Evolutionary conservation across 176 grass and related monocot genomes (phyloP).

Genomic region (Guadua angustifolia): DNA sequence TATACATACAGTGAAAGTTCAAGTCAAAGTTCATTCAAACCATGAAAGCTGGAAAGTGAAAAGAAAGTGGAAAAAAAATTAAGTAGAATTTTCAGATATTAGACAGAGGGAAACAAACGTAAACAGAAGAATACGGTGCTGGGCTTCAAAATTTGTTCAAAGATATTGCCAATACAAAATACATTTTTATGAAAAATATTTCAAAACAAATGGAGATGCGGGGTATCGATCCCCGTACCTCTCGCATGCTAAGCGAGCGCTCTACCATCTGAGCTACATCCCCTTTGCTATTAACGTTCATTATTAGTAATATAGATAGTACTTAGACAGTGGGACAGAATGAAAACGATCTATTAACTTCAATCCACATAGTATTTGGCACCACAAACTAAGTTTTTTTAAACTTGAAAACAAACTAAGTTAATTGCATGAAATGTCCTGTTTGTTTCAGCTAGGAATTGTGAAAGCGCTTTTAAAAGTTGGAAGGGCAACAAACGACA

Average conservation of each 20-base stretch:
- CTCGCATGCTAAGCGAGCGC: no score
- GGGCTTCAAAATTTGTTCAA: not conserved
- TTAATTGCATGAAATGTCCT: not conserved
- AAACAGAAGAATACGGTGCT: not conserved
- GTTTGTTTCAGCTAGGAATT: no score
- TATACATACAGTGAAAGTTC: not conserved
- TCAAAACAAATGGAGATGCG: conserved; percentile 59
- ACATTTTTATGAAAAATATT: not conserved
- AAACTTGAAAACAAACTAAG: not conserved
- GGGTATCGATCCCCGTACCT: conserved; percentile 69
- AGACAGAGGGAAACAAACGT: not conserved
- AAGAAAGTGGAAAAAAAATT: not conserved
- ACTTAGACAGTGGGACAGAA: no score
- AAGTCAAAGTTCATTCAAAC: not conserved
- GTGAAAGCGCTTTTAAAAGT: no score
- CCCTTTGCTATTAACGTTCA: not conserved
- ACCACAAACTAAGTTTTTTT: not conserved
- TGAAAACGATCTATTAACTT: not conserved
- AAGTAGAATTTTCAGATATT: not conserved
- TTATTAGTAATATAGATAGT: rapidly evolving
- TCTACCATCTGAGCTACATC: conserved; percentile 77
- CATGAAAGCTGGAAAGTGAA: not conserved
- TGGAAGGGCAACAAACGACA: no score
- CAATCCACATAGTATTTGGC: not conserved
- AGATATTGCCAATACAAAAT: not conserved